Base-by-base conservation (phyloP, 2,329 filamentous ascomycete species). In the Chrysoporthe cubensis region DNA sequence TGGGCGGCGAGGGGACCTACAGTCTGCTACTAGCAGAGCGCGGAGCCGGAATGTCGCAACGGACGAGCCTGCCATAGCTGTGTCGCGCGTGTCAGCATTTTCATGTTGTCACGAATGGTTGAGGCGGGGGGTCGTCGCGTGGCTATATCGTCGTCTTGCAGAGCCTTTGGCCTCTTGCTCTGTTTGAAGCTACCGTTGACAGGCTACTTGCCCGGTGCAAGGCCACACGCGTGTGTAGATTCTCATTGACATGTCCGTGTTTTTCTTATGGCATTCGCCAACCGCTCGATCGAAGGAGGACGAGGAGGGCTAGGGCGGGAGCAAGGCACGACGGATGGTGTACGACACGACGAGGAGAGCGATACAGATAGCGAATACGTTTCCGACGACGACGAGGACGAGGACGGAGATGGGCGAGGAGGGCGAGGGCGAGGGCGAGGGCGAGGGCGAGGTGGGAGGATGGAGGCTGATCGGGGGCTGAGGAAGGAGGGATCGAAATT, bases 31-130 rank as follows among this genome's bases (percentile, higher is more conserved):
- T 93, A 3, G 95, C 94, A 72, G 94, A 97, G 72, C 96, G 91
- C 64, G 96, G 96, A 70, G 96, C 96, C 73, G 96, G 96, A 77
- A 99, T 99, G 78, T 99, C 96, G 82, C 96, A 99, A 75, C 96
- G 95, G 75, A 99, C 96, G 74, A 99, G 91, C 73, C 96, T 94
- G 73, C 96, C 96, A 84, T 97, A 99, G 81, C 95, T 98, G 71
- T 72, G 70, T 74, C 70, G 76, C 65, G 14, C 21, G 68, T 73
- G 83, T 86, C 80, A 84, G 83, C 78, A 83, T 79, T 79, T 86
- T 80, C 83, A 76, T 80, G 75, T 71, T 68, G 70, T 71, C 64
- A 70, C 70, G 71, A 66, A 67, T 71, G 64, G 71, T 69, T 65
- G 71, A 74, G 62, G 69, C 71, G 66, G 42, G 64, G 72, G n/a